Conservation (phyloP, 352 stramenopile species). For the Pythium apleroticum region DNA sequence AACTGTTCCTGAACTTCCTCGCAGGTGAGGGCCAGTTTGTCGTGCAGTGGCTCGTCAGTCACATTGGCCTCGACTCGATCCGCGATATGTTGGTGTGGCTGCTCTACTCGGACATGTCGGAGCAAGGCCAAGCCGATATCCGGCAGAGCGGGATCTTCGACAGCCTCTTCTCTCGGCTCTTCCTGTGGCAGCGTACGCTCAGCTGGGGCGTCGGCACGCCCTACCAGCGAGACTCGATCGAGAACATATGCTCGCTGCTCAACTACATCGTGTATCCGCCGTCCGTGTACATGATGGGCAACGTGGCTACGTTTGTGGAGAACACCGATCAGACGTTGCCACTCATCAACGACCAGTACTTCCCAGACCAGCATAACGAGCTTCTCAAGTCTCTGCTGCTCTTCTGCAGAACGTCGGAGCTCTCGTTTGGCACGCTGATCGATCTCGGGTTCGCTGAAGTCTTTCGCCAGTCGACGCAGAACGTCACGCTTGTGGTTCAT, state of each 20-base stretch:
- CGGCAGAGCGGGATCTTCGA: constrained; percentile 73
- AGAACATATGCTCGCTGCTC: constrained; percentile 83
- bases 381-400: constrained; percentile 78
- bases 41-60: constrained; percentile 73
- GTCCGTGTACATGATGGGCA: constrained; percentile 84
- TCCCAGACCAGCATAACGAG: constrained; percentile 75
- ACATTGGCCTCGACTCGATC: constrained; percentile 86
- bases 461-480: constrained; percentile 65
- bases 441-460: constrained; percentile 82
- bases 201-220: constrained; percentile 81
- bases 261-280: constrained; percentile 89
- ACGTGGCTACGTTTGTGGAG: constrained; percentile 81
- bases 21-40: constrained; percentile 66
- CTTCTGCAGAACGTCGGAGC: constrained; percentile 57
- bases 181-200: constrained; percentile 79
- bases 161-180: constrained; percentile 73
- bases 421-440: constrained; percentile 76
- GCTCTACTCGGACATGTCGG: constrained; percentile 82
- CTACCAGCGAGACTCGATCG: constrained; percentile 85
- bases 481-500: constrained; percentile 59
- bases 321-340: constrained; percentile 81
- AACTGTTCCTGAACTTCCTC: constrained; percentile 67
- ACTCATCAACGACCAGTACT: constrained; percentile 85
- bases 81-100: constrained; percentile 83
- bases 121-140: constrained; percentile 58